Percentiles rank a stretch among this genome's conserved stretches.
phyloP scores from a whole-genome alignment of 2,329 filamentous ascomycete genomes.

The Colletotrichum spinosum region DNA sequence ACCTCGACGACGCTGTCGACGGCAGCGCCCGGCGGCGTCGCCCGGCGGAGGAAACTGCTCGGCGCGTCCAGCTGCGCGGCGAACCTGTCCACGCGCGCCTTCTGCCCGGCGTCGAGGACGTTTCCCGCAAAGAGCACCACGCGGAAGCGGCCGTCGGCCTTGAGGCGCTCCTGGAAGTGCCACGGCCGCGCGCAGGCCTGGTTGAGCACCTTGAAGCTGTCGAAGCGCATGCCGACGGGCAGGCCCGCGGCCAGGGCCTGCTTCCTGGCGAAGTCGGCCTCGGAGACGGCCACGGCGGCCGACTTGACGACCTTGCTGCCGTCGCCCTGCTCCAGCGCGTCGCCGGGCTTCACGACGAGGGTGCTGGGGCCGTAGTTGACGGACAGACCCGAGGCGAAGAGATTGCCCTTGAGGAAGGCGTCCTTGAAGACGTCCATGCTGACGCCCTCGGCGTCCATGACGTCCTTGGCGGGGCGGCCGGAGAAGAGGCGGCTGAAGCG shows the following conservation, averaged over 20 bases:
- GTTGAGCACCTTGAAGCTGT: constrained; percentile 69
- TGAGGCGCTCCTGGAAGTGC: constrained; percentile 68
- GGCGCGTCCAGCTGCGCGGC: constrained; percentile 54
- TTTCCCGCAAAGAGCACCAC: constrained; percentile 73
- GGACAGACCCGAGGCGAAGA: constrained; percentile 63
- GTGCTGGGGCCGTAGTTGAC: constrained; percentile 69
- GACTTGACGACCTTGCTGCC: constrained; percentile 50
- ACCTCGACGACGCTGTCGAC: constrained; percentile 57
- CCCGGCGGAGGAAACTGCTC: constrained; percentile 32
- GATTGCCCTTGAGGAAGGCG: constrained; percentile 68
- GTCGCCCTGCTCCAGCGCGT: constrained; percentile 57
- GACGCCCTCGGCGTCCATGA: constrained; percentile 70
- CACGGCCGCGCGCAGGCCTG: constrained; percentile 67
- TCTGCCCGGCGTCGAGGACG: constrained; percentile 57
- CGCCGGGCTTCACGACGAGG: constrained; percentile 65
- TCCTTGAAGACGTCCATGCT: constrained; percentile 73
- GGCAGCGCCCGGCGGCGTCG: constrained; percentile 48
- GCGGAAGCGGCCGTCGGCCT: constrained; percentile 68
- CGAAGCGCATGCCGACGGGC: constrained; percentile 68
- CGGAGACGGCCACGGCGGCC: constrained; percentile 47
- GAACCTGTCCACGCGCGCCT: constrained; percentile 57
- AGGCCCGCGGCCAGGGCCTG: constrained; percentile 54
- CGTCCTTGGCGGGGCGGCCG: constrained; percentile 67
- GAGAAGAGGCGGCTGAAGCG: constrained; percentile 68
- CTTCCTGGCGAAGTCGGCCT: constrained; percentile 22